Conservation (phyloP, 177 flowering plant species). For the Telopea speciosissima region DNA sequence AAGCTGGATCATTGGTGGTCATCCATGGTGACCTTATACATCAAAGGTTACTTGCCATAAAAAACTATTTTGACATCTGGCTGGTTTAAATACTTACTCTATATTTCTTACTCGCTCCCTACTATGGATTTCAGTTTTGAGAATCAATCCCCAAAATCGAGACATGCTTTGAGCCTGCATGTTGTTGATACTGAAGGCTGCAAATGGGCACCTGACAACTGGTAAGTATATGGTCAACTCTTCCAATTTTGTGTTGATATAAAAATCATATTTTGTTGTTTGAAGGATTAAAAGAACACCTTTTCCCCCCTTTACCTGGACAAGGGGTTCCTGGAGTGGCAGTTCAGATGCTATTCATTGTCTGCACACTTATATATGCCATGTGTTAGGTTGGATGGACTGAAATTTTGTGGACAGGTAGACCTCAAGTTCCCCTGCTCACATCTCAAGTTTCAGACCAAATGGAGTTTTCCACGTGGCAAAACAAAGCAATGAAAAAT, state of each 20-base stretch:
- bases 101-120: slow-evolving; percentile 2
- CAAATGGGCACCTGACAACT: slow-evolving; percentile 80
- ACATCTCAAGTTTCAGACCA: too few species aligned
- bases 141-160: slow-evolving; percentile 79
- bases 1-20: slow-evolving; percentile 87
- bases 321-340: too few species aligned
- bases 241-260: neutral
- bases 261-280: too few species aligned
- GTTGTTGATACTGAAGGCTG: slow-evolving; percentile 88
- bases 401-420: too few species aligned
- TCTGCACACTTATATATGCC: too few species aligned
- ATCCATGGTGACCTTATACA: slow-evolving; percentile 93
- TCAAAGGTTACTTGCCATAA: slow-evolving; percentile 56
- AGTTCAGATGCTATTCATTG: too few species aligned
- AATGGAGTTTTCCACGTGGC: too few species aligned
- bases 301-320: too few species aligned
- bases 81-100: neutral
- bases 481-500: too few species aligned
- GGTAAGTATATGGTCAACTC: slow-evolving; percentile 38
- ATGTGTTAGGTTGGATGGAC: too few species aligned
- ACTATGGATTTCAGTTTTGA: slow-evolving; percentile 56
- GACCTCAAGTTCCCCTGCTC: too few species aligned
- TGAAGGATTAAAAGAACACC: too few species aligned
- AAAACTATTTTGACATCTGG: neutral
- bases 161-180: slow-evolving; percentile 95